Base-by-base conservation (phyloP, 441 rosid species). In the Eruca vesicaria region DNA sequence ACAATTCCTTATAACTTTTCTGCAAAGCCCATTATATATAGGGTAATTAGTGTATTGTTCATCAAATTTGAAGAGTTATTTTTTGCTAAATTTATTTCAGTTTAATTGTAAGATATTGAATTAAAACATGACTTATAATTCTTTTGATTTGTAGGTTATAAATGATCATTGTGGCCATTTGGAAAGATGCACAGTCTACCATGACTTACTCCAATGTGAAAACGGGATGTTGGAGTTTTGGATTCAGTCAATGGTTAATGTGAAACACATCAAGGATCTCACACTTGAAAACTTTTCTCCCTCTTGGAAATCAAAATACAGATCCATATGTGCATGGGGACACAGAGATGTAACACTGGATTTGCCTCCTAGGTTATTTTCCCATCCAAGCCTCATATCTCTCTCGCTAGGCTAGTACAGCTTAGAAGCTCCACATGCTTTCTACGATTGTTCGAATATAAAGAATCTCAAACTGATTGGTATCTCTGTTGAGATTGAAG, bases 141-240 rank as follows among this genome's bases (percentile, higher is more conserved):
- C 26, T 66, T 45, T 45, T 26, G 41, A 9, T 48, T 15, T 66
- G 69, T 28, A 67, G 71, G 35, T 68, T 32, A n/a, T 68, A 12
- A 5, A 21, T 0, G 29, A 55, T 56, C 72, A 68, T 21, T 16
- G 12, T 68, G 72, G 52, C 15, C 6, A 8, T n/a, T 18, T 68
- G 63, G 63, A 33, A 50, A 55, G 53, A 16, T 68, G 52, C 45
- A 21, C 15, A 14, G 36, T 56, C 21, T 9, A 0, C 15, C 33
- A 68, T 32, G 1, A 8, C 16, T 5, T 33, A 23, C 10, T 0
- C 9, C 72, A 68, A 57, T 56, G 14, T 23, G 26, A 23, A 33
- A n/a, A 23, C 2, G 26, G 15, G 32, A 15, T 32, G 61, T 3
- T 57, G 7, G 28, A 36, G n/a, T 3, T 2, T 69, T 69, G 73